phyloP scores from a whole-genome alignment of 2,329 filamentous ascomycete genomes.

The Biscogniauxia mediterranea region DNA sequence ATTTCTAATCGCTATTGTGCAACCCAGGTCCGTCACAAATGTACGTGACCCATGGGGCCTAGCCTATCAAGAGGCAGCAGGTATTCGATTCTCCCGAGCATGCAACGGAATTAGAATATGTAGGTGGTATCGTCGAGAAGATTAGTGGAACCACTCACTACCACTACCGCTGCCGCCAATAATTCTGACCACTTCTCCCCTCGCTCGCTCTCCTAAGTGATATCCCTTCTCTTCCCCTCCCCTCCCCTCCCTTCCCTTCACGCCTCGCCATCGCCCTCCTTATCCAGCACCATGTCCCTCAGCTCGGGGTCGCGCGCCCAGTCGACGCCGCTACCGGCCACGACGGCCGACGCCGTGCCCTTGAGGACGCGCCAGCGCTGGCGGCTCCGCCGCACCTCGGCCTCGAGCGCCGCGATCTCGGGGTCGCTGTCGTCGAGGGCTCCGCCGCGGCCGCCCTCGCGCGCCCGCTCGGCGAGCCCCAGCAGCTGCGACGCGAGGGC shows the following conservation, averaged over 20 bases:
- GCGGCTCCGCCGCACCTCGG: conserved; percentile 58
- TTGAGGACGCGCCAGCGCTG: conserved; percentile 74
- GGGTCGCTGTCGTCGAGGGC: conserved; percentile 47
- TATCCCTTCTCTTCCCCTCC: too few relatives aligned
- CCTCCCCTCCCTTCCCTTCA: not conserved
- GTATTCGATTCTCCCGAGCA: not conserved
- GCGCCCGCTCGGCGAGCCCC: conserved; percentile 57
- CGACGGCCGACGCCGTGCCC: conserved; percentile 71
- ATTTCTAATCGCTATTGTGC: too few relatives aligned
- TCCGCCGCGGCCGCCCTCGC: conserved; percentile 51
- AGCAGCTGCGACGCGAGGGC: conserved; percentile 62
- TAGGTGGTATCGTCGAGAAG: not conserved
- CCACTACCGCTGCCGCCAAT: not conserved
- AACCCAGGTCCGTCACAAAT: not conserved
- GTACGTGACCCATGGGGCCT: not conserved
- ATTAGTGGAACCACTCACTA: not conserved
- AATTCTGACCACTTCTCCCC: not conserved
- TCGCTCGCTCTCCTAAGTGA: too few relatives aligned
- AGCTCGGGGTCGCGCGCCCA: conserved; percentile 72
- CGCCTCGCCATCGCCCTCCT: conserved; percentile 44
- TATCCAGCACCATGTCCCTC: conserved; percentile 69
- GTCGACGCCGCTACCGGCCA: conserved; percentile 79
- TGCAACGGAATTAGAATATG: not conserved
- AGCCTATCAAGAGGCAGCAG: too few relatives aligned
- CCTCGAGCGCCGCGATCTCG: conserved; percentile 59